Evolutionary conservation across 2,329 filamentous ascomycete genomes (phyloP).

Genomic region (Aureobasidium sp.): DNA sequence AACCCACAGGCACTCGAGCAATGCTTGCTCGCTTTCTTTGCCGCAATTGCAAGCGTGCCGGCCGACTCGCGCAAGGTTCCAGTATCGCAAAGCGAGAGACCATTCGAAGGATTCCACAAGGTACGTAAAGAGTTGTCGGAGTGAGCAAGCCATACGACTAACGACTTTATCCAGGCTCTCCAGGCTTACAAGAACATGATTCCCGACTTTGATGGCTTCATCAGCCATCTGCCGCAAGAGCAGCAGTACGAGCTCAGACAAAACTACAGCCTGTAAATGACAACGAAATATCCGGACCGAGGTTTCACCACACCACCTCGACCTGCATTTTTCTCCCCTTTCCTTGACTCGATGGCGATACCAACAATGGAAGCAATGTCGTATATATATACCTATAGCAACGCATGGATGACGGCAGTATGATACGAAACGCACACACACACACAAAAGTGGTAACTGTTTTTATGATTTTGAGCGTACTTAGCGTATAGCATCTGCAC

Average conservation of each 20-base stretch:
- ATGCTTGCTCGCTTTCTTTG: constrained; percentile 74
- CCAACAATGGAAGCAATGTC: background rate
- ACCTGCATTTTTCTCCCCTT: constrained; percentile 11
- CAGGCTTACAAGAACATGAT: constrained; percentile 50
- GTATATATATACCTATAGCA: background rate
- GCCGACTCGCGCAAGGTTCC: constrained; percentile 41
- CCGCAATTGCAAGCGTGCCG: constrained; percentile 65
- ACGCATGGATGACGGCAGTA: constrained; percentile 6
- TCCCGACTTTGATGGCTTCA: constrained; percentile 46
- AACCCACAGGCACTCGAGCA: constrained; percentile 92
- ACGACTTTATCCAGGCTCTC: constrained; percentile 31
- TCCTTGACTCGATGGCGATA: background rate
- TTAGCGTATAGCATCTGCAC: constrained; percentile 32
- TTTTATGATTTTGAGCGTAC: constrained; percentile 22
- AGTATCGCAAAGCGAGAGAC: constrained; percentile 53
- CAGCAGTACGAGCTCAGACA: constrained; percentile 39
- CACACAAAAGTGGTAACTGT: constrained; percentile 16
- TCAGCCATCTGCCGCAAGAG: constrained; percentile 39
- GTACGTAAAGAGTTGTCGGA: constrained; percentile 49
- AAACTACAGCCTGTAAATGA: constrained; percentile 35
- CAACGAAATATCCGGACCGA: constrained; percentile 5
- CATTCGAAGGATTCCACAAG: constrained; percentile 66
- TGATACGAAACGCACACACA: background rate
- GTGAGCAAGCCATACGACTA: background rate
- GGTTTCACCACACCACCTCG: background rate